Conservation (phyloP, 2,329 filamentous ascomycete genomes). For the Talaromyces verruculosus region DNA sequence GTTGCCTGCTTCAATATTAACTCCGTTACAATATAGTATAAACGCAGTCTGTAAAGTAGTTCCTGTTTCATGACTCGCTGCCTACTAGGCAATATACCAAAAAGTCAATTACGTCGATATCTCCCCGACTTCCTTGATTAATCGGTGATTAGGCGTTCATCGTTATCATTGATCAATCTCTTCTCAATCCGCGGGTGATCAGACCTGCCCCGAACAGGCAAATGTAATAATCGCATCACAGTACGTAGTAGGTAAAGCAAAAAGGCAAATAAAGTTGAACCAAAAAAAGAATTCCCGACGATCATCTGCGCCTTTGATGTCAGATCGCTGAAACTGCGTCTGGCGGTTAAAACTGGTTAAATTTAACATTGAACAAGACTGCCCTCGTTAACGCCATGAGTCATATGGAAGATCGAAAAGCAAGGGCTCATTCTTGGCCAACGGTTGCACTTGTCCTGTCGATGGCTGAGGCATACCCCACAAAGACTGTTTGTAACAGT, state of each 20-base stretch:
- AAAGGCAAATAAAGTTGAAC: background rate
- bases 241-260: background rate
- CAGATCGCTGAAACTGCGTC: constrained; percentile 8
- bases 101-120: constrained; percentile 7
- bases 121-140: background rate
- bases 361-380: background rate
- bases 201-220: background rate
- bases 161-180: background rate
- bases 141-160: too few species aligned
- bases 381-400: background rate
- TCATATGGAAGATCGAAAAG: background rate
- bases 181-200: background rate
- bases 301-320: constrained; percentile 1
- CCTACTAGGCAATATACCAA: background rate
- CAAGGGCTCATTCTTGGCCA: constrained; percentile 6
- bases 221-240: constrained; percentile 5
- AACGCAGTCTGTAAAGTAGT: background rate
- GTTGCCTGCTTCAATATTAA: background rate
- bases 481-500: background rate
- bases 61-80: background rate
- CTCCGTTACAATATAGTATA: too few species aligned
- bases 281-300: background rate
- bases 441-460: background rate
- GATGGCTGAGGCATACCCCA: background rate
- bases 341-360: constrained; percentile 1